Percentiles rank a stretch among this genome's conserved stretches.
phyloP scores from a whole-genome alignment of 495 filamentous ascomycete genomes.

The Penicillium alfredii region DNA sequence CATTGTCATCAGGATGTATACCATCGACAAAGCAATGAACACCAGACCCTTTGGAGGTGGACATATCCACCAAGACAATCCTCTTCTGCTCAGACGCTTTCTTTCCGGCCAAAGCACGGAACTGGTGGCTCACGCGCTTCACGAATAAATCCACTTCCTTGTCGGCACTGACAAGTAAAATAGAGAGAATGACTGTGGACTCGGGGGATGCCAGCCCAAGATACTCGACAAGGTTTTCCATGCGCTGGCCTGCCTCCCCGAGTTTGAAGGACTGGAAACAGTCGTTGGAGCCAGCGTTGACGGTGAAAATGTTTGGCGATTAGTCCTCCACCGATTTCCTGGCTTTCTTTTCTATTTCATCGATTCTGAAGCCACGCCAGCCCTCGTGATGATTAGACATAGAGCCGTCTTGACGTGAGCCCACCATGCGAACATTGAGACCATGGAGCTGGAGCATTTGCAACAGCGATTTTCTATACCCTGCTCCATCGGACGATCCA shows the following conservation, averaged over 20 bases:
- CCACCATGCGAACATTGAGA: constrained; percentile 28
- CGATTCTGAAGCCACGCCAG: constrained; percentile 28
- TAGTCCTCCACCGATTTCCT: constrained; percentile 20
- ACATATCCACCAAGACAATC: constrained; percentile 29
- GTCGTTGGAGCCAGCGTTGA: constrained; percentile 36
- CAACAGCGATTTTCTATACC: constrained; percentile 1
- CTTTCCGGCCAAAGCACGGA: constrained; percentile 19
- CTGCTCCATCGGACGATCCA: background rate
- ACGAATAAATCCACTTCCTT: constrained; percentile 26
- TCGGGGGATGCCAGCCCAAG: constrained; percentile 23
- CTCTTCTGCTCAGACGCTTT: constrained; percentile 1
- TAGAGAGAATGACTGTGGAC: constrained; percentile 28
- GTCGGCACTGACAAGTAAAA: constrained; percentile 28
- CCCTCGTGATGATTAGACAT: constrained; percentile 35
- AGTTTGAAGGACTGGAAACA: constrained; percentile 31
- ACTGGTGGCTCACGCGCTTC: constrained; percentile 26
- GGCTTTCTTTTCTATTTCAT: constrained; percentile 25
- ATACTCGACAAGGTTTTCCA: constrained; percentile 18
- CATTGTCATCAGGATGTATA: constrained; percentile 28
- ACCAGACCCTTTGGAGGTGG: constrained; percentile 26
- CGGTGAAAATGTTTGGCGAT: constrained; percentile 26
- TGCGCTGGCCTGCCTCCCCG: constrained; percentile 25
- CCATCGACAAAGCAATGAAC: constrained; percentile 26
- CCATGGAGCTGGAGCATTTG: constrained; percentile 9
- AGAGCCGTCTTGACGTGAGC: constrained; percentile 26